phyloP scores from a whole-genome alignment of 495 filamentous ascomycete genomes.

The Penicillium dipodomyicola region DNA sequence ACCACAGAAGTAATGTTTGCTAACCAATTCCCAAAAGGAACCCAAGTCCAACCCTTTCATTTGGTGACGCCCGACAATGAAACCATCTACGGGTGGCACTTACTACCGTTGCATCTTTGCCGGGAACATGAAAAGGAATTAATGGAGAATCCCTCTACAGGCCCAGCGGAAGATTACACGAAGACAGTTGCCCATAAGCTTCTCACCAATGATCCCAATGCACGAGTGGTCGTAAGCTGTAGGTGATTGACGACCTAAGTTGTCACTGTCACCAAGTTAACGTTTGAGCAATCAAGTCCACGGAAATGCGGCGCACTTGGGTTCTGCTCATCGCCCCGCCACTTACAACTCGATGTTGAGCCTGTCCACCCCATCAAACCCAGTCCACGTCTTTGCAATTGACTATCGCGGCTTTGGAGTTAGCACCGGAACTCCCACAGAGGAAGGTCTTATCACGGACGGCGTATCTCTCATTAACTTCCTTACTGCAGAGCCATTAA shows the following conservation, averaged over 20 bases:
- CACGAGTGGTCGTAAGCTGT: conserved; percentile 58
- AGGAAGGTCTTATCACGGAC: conserved; percentile 79
- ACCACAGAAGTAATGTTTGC: not conserved
- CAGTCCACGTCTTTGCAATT: conserved; percentile 66
- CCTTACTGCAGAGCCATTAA: conserved; percentile 39
- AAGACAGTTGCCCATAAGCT: conserved; percentile 50
- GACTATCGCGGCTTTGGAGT: conserved; percentile 91
- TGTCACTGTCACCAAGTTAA: not conserved
- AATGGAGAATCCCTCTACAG: conserved; percentile 41
- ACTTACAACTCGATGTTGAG: conserved; percentile 41
- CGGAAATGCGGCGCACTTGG: conserved; percentile 49
- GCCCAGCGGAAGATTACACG: conserved; percentile 42
- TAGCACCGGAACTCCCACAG: conserved; percentile 75
- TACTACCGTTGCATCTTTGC: conserved; percentile 56
- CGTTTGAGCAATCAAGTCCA: conserved; percentile 35
- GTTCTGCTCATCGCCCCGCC: conserved; percentile 43
- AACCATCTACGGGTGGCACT: conserved; percentile 59
- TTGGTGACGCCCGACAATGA: conserved; percentile 57
- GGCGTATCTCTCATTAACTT: conserved; percentile 67
- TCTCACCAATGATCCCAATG: conserved; percentile 54
- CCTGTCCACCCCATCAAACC: conserved; percentile 47
- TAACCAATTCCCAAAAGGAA: conserved; percentile 37
- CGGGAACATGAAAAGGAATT: conserved; percentile 47
- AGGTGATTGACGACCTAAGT: conserved; percentile 18
- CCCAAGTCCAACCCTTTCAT: conserved; percentile 60